Conservation (phyloP, 768 basidiomycete species). For the Leccinum ochraceum region DNA sequence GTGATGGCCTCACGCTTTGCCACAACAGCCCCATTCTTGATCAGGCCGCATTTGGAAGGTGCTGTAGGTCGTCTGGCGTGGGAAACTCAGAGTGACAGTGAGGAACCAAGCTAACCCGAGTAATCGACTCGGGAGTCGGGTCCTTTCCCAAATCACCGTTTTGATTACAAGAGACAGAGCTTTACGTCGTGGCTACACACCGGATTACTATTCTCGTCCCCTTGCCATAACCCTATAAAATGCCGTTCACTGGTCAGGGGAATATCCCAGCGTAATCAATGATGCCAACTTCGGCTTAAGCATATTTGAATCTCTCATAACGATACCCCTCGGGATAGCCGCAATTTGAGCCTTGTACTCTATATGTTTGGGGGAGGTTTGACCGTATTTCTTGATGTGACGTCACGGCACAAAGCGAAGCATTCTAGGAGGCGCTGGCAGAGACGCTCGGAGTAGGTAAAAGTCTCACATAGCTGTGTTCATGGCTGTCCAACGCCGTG, state of each 20-base stretch:
- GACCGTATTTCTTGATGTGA: not conserved
- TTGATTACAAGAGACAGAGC: not conserved
- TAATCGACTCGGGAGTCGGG: not conserved
- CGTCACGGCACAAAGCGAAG: not conserved
- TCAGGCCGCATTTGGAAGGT: conserved; percentile 33
- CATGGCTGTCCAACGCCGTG: not conserved
- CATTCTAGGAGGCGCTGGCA: not conserved
- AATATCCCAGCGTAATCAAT: not conserved
- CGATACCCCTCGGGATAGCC: not conserved
- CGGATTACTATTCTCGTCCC: not conserved
- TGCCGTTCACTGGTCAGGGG: not conserved
- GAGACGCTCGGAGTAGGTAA: not conserved
- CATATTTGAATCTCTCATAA: not conserved
- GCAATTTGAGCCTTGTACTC: not conserved
- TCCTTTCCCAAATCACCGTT: not conserved
- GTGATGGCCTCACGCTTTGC: not conserved
- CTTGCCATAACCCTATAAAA: conserved; percentile 1
- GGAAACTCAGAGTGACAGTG: conserved; percentile 9
- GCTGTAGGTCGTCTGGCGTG: conserved; percentile 26
- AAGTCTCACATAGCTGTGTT: not conserved
- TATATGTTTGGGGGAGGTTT: not conserved
- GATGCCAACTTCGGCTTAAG: not conserved
- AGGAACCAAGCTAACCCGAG: not conserved
- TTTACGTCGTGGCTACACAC: not conserved
- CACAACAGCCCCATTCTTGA: conserved; percentile 10